Conservation (phyloP, 306 rosid species). For the Ammopiptanthus mongolicus region DNA sequence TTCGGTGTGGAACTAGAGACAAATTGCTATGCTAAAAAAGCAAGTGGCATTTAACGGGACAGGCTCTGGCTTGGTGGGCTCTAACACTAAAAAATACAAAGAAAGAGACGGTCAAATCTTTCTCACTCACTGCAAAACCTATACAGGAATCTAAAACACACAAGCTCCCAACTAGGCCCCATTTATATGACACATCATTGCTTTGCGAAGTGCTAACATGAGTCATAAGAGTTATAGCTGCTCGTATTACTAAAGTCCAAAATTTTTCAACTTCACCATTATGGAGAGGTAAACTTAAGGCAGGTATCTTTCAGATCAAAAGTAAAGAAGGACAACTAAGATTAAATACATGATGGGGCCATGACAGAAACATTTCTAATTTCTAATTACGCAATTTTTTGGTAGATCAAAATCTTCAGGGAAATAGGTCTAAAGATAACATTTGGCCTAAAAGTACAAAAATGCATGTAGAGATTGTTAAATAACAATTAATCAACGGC, state of each 20-base stretch:
- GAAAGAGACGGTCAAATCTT: slow-evolving; percentile 39
- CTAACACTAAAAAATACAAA: slow-evolving; percentile 27
- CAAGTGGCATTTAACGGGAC: slow-evolving; percentile 34
- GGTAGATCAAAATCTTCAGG: neutral
- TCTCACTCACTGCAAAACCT: slow-evolving; percentile 37
- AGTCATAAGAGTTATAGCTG: slow-evolving; percentile 34
- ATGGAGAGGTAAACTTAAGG: slow-evolving; percentile 7
- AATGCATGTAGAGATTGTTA: neutral
- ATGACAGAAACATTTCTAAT: neutral
- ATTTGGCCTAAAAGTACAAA: neutral
- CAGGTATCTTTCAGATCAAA: neutral
- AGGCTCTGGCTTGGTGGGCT: slow-evolving; percentile 36
- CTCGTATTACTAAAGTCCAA: slow-evolving; percentile 21
- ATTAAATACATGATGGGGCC: slow-evolving; percentile 14
- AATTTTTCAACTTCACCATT: slow-evolving; percentile 18
- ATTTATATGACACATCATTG: slow-evolving; percentile 34
- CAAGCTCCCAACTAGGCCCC: slow-evolving; percentile 46
- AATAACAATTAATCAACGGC: slow-evolving; percentile 10
- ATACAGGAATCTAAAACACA: slow-evolving; percentile 32
- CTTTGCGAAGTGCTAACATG: slow-evolving; percentile 7
- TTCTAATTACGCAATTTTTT: neutral
- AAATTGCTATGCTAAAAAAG: slow-evolving; percentile 26
- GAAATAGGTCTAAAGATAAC: neutral
- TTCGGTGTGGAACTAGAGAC: slow-evolving; percentile 25
- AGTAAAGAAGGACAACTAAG: slow-evolving; percentile 13